These are phyloP conservation scores for Podospora tetraspora DNA, from an alignment of 495 filamentous ascomycete species.

Conservation along the genomic window DNA sequence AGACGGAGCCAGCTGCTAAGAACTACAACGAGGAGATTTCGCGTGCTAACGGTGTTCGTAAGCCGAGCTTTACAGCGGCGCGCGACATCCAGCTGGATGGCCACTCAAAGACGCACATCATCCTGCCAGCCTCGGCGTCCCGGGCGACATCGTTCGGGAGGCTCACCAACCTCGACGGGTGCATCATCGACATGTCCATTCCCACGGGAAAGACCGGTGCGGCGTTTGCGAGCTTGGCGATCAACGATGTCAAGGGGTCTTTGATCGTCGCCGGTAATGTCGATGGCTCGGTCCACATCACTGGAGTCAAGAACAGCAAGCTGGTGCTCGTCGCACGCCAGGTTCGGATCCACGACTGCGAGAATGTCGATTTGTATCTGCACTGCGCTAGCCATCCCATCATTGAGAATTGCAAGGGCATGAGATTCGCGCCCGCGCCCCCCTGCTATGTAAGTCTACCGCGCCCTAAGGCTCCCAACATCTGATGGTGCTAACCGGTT, in stretches of 20 bases:
- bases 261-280: constrained; percentile 74
- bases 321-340: constrained; percentile 75
- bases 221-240: constrained; percentile 67
- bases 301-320: constrained; percentile 63
- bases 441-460: constrained; percentile 55
- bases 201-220: constrained; percentile 47
- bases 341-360: constrained; percentile 84
- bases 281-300: constrained; percentile 75
- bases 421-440: constrained; percentile 76
- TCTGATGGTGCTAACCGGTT: not conserved
- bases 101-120: constrained; percentile 61
- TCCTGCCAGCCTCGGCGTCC: constrained; percentile 63
- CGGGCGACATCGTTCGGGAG: constrained; percentile 64
- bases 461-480: not conserved
- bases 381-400: constrained; percentile 79
- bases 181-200: constrained; percentile 73
- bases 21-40: constrained; percentile 50
- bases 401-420: constrained; percentile 76
- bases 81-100: constrained; percentile 59
- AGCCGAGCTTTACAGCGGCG: constrained; percentile 55
- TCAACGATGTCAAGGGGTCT: constrained; percentile 63
- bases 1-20: constrained; percentile 31
- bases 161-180: constrained; percentile 63
- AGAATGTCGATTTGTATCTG: constrained; percentile 74
- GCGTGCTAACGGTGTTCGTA: constrained; percentile 36